Conservation (phyloP, 345 rosid genomes). For the Hibiscus mutabilis region DNA sequence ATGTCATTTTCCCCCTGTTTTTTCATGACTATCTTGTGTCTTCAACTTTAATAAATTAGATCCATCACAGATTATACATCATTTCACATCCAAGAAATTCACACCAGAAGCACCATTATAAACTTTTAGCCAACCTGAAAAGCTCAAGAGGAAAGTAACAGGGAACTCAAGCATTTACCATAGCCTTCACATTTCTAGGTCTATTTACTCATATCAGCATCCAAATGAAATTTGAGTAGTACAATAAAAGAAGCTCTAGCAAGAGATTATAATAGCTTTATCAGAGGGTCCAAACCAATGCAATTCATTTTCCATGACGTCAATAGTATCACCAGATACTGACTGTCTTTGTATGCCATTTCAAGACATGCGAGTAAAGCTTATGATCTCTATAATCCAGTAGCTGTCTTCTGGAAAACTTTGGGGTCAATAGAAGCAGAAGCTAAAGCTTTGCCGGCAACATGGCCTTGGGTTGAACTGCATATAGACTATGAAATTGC, state of each 20-base stretch:
- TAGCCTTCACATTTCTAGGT: background rate
- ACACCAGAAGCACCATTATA: background rate
- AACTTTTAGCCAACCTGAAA: background rate
- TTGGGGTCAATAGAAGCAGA: background rate
- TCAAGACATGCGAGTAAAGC: background rate
- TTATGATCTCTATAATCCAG: conserved; percentile 1
- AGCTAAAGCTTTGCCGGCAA: background rate
- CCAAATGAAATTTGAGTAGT: background rate
- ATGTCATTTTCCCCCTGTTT: background rate
- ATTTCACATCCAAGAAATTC: background rate
- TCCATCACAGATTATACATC: background rate
- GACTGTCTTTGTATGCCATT: background rate
- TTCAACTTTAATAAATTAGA: background rate
- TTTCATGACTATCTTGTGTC: background rate
- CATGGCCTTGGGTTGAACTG: background rate
- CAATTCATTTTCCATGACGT: background rate
- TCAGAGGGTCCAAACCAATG: background rate
- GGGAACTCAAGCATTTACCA: background rate
- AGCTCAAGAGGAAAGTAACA: background rate
- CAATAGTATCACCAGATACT: background rate
- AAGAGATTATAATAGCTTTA: background rate
- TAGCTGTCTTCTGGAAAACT: background rate
- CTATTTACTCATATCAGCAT: background rate
- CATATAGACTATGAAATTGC: background rate
- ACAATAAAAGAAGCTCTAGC: background rate